Base-by-base conservation (phyloP, 257 asterid genomes). In the Fraxinus excelsior region DNA sequence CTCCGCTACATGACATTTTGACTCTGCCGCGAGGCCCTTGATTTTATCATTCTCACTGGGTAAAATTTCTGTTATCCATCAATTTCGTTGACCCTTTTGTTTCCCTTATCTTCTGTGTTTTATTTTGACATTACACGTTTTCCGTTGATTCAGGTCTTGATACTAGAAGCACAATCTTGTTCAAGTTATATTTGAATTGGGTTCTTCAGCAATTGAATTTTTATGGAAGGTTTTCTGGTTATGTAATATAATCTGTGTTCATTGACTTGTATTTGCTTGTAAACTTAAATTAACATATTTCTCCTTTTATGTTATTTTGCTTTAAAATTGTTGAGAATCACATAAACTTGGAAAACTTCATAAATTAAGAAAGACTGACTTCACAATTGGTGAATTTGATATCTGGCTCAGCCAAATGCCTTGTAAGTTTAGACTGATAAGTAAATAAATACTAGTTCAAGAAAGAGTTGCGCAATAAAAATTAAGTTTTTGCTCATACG, bases 51-150 rank as follows among this genome's bases (percentile, higher is more conserved):
- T 60, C 32, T 60, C 32, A 10, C 18, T 60, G 14, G 32, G 67
- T 60, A 60, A 60, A 60, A 23, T 60, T 60, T 60, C 32, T 60
- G 7, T 2, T 9, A 3, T 60, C 67, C 32, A 60, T 60, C 67
- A 60, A 21, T 60, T 60, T 23, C 16, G 7, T 11, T 62, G 67
- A 62, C 67, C 67, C 67, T 23, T 62, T 23, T 10, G 31, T 25
- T 62, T 11, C 29, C 32, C 25, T 62, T 8, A 62, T 25, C 75
- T 76, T 0, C 31, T 46, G 72, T 64, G 72, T 1, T 80, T 76
- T 70, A 40, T 67, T 73, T 58, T 32, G 73, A 11, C 74, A 65
- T 0, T 73, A 65, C 72, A 12, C 60, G 21, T 44, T 73, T 79
- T 21, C 18, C 70, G 28, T 68, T 73, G 29, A 14, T 7, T 51